Percentiles rank a stretch among this genome's conserved stretches.
Conservation (phyloP, 495 filamentous ascomycete genomes). For the Pyrenopolyporus hunteri region DNA sequence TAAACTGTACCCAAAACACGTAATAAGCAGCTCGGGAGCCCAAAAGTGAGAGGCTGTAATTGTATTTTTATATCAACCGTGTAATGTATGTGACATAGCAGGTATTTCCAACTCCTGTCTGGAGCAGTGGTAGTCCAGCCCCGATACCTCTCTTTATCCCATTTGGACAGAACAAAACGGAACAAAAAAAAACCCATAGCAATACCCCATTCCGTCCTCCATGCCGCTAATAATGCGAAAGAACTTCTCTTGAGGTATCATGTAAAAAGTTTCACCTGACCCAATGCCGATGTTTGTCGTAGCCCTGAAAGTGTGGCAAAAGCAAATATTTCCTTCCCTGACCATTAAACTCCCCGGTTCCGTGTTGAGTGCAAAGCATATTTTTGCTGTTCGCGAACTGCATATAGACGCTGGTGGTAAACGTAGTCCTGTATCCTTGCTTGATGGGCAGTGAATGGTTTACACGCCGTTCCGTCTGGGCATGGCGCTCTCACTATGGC, state of each 20-base stretch:
- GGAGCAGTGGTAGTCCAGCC: no score
- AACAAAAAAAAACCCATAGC: conserved; percentile 6
- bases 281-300: conserved; percentile 36
- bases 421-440: conserved; percentile 6
- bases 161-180: no score
- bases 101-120: no score
- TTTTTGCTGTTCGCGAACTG: conserved; percentile 22
- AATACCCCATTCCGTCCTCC: conserved; percentile 5
- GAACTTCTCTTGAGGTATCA: conserved; percentile 34
- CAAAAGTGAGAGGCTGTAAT: no score
- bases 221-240: conserved; percentile 32
- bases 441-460: neutral
- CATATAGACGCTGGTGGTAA: conserved; percentile 28
- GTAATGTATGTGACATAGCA: no score
- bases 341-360: conserved; percentile 35
- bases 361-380: conserved; percentile 28
- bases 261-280: conserved; percentile 33
- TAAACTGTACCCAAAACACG: no score
- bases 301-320: conserved; percentile 19
- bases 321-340: conserved; percentile 22
- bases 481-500: conserved; percentile 47
- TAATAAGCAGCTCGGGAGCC: no score
- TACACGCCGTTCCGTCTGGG: conserved; percentile 27
- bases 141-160: no score
- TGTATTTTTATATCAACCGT: no score